Evolutionary conservation across 164 flowering plant genomes (phyloP).

Genomic region (Santalum album): DNA sequence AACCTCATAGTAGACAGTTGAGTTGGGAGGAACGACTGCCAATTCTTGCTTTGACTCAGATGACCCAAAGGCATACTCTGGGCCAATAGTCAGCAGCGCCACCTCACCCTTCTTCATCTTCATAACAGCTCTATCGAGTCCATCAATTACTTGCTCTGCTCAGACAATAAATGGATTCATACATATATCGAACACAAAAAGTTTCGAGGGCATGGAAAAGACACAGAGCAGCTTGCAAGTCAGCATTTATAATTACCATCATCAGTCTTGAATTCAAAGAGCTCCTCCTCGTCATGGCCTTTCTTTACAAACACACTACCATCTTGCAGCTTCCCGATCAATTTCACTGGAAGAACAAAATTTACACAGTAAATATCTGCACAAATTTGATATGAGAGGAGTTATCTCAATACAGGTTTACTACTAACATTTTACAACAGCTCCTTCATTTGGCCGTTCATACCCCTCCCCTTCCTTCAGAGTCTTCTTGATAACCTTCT

Average conservation of each 20-base stretch:
- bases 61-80: constrained; percentile 82
- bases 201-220: no score
- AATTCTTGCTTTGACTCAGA: constrained; percentile 64
- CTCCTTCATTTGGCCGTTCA: constrained; percentile 81
- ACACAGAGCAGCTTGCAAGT: background rate
- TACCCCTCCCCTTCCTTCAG: constrained; percentile 92
- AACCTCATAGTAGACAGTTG: constrained; percentile 66
- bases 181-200: no score
- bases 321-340: constrained; percentile 74
- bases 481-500: constrained; percentile 78
- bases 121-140: constrained; percentile 77
- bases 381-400: no score
- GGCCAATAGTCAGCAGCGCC: constrained; percentile 59
- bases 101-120: constrained; percentile 94
- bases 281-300: constrained; percentile 59
- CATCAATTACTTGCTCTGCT: constrained; percentile 87
- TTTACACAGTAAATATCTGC: background rate
- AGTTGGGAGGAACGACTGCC: constrained; percentile 78
- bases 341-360: constrained; percentile 48
- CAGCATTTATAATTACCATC: constrained; percentile 49
- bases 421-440: constrained; percentile 53
- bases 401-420: background rate
- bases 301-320: constrained; percentile 76
- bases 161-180: no score
- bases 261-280: constrained; percentile 80